phyloP scores from a whole-genome alignment of 805 yeast genomes.

The Phaffomyces opuntiae region DNA sequence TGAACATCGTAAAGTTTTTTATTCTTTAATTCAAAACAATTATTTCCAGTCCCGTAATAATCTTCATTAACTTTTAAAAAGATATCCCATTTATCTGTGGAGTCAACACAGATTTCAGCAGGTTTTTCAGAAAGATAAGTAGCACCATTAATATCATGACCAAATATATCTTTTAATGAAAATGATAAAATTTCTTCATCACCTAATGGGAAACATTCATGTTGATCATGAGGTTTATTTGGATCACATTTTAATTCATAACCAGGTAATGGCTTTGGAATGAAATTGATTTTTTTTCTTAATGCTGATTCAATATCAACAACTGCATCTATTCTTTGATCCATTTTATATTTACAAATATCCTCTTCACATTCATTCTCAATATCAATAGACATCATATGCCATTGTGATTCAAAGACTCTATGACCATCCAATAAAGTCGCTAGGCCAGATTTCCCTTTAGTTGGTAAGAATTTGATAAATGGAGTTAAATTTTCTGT shows the following conservation, averaged over 20 bases:
- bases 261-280: conserved; percentile 75
- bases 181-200: conserved; percentile 41
- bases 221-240: conserved; percentile 48
- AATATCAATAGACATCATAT: conserved; percentile 83
- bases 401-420: conserved; percentile 90
- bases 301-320: conserved; percentile 62
- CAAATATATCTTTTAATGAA: conserved; percentile 61
- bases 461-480: conserved; percentile 80
- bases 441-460: conserved; percentile 84
- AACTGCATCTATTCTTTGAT: conserved; percentile 64
- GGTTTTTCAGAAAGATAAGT: conserved; percentile 45
- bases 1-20: conserved; percentile 23
- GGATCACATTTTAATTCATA: conserved; percentile 69
- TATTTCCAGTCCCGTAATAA: conserved; percentile 26
- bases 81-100: conserved; percentile 42
- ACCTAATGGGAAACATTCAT: conserved; percentile 74
- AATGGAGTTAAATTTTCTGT: conserved; percentile 96
- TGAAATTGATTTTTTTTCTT: conserved; percentile 54
- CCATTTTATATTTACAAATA: conserved; percentile 45
- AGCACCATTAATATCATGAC: conserved; percentile 56
- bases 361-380: conserved; percentile 42
- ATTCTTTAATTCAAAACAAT: conserved; percentile 30
- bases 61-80: conserved; percentile 24
- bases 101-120: conserved; percentile 38
- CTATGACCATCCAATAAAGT: conserved; percentile 85